A percentile compares a stretch with the other conserved stretches of the same genome.
These are phyloP conservation scores for Antrodiella citrinella DNA, from an alignment of 768 basidiomycete genomes.

Conservation along the genomic window DNA sequence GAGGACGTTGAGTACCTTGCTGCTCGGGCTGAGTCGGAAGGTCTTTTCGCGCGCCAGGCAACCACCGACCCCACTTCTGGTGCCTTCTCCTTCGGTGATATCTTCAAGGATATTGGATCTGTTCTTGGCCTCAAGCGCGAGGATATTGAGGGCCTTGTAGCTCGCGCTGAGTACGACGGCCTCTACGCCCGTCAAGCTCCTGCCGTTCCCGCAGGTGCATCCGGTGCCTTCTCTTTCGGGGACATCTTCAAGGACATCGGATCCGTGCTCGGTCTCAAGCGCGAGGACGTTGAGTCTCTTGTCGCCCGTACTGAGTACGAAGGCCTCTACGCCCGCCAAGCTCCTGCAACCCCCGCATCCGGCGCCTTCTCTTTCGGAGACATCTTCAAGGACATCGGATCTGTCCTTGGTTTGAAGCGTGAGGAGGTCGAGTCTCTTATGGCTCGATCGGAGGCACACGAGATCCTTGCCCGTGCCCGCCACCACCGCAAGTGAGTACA, in stretches of 20 bases:
- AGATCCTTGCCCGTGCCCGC: background rate
- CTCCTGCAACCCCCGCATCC: background rate
- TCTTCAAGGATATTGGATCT: background rate
- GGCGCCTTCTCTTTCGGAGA: constrained; percentile 1
- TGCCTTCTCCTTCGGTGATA: background rate
- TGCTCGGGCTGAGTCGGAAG: background rate
- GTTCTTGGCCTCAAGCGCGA: constrained; percentile 3
- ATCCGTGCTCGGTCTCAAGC: background rate
- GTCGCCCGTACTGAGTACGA: constrained; percentile 3
- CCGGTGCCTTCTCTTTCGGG: constrained; percentile 4
- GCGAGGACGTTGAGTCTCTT: constrained; percentile 4
- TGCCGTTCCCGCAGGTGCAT: no score
- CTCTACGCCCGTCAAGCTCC: no score
- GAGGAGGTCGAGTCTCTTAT: constrained; percentile 1
- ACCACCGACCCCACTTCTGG: background rate
- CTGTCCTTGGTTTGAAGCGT: background rate
- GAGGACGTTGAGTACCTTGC: constrained; percentile 4
- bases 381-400: background rate
- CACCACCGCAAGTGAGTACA: background rate
- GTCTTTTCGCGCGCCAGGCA: background rate
- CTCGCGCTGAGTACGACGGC: constrained; percentile 1
- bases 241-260: constrained; percentile 2
- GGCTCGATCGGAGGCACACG: background rate
- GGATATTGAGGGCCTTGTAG: background rate
- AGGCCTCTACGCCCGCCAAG: background rate